Evolutionary conservation across 208 protist species (phyloP).

Genomic region (Trypanosoma theileri): DNA sequence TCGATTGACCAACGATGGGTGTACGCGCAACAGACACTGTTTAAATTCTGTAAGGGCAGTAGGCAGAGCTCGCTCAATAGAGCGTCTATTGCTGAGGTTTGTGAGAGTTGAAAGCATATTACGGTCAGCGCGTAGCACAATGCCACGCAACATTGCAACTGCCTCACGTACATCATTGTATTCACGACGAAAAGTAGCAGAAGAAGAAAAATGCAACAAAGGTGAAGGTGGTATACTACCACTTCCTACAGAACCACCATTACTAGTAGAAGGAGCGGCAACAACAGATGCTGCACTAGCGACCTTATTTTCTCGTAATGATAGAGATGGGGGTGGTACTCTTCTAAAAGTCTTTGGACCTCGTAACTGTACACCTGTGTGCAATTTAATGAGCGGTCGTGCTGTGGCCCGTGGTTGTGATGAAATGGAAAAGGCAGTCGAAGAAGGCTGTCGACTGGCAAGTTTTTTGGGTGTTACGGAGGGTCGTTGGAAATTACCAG

Average conservation of each 20-base stretch:
- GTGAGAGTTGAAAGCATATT: slow-evolving; percentile 27
- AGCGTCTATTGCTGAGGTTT: slow-evolving; percentile 11
- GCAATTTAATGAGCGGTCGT: slow-evolving; percentile 16
- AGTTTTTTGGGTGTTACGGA: background rate
- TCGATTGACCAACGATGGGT: slow-evolving; percentile 16
- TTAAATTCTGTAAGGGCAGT: slow-evolving; percentile 31
- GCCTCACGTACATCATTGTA: slow-evolving; percentile 27
- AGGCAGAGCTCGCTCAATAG: slow-evolving; percentile 10
- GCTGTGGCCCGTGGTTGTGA: background rate
- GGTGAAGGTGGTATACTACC: background rate
- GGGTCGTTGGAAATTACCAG: background rate
- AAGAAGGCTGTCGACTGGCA: background rate
- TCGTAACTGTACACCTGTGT: slow-evolving; percentile 15
- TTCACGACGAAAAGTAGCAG: slow-evolving; percentile 20
- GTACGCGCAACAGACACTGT: slow-evolving; percentile 18
- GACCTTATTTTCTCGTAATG: background rate
- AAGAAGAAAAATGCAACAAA: background rate
- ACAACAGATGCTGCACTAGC: background rate
- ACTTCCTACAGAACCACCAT: background rate
- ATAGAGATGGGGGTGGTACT: slow-evolving; percentile 4
- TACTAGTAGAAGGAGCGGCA: background rate
- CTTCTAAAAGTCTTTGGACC: slow-evolving; percentile 18
- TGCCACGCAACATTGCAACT: slow-evolving; percentile 33
- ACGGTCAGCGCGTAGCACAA: slow-evolving; percentile 32
- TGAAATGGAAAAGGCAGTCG: background rate